phyloP scores from a whole-genome alignment of 169 alveolate genomes.

The Plasmodium adleri region DNA sequence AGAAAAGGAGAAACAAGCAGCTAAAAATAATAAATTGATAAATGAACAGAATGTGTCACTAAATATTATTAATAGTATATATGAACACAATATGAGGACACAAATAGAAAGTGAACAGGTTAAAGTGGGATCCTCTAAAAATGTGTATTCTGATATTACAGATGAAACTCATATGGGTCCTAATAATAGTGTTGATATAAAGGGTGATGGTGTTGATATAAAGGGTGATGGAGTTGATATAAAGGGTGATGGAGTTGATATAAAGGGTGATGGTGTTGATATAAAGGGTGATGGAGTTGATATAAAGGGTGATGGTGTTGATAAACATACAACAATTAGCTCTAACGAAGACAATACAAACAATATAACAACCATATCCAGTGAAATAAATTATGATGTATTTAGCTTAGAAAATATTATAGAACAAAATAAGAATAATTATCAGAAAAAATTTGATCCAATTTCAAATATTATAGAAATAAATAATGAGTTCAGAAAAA shows the following conservation, averaged over 20 bases:
- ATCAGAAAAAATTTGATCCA: constrained; percentile 80
- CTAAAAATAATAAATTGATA: neutral
- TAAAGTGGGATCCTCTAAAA: neutral
- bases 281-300: neutral
- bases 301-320: neutral
- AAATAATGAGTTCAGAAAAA: constrained; percentile 29
- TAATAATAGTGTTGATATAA: neutral
- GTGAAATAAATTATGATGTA: neutral
- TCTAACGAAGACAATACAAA: neutral
- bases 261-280: neutral
- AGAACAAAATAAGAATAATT: constrained; percentile 39
- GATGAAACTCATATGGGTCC: neutral
- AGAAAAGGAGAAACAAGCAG: constrained; percentile 14
- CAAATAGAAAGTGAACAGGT: neutral
- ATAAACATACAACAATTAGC: neutral
- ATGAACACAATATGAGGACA: constrained; percentile 4
- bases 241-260: neutral
- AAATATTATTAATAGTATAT: neutral
- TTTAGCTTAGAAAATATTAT: neutral
- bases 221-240: neutral
- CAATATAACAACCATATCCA: neutral
- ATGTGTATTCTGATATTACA: neutral
- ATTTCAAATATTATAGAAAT: neutral
- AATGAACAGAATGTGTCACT: neutral
- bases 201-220: neutral